Evolutionary conservation across 2,329 filamentous ascomycete genomes (phyloP), one percentile per base, ranked within the genome.

Genomic region (Chaetomiaceae sp.): DNA sequence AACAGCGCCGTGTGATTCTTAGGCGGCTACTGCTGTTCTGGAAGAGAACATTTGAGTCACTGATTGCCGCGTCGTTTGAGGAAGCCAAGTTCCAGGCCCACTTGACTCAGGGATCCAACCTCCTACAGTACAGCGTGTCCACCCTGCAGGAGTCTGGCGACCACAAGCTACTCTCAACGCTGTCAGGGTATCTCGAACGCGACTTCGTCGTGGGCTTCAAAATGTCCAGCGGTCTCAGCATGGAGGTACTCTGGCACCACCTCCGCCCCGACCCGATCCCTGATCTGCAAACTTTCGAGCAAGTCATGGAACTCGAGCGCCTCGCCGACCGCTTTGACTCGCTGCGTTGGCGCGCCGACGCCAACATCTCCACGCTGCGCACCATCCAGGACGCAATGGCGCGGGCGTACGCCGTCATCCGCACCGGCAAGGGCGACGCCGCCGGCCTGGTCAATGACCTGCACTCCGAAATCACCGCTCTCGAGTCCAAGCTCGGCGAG

Each of bases 181-280:
- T 78, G 29, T 55, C 70, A 1, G 58, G 64, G 0, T 69, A 65
- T 6, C 58, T 83, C 2, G 65, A 74, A 35, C 68, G 68, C 32
- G 73, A 74, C 40, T 91, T 95, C 59, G 74, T 78, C 19, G 74
- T 79, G 14, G 81, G 79, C 2, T 90, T 89, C 68, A 80, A 81
- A 45, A 68, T 94, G 12, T 81, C 73, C 0, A 89, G 84, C 2
- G 89, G 88, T 0, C 69, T 89, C 11, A 83, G 80, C 54, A 93
- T 94, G 86, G 86, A 93, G 60, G 63, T 69, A 8, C 72, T 95
- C 5, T 95, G 90, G 91, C 76, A 78, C 34, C 59, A 71, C 1
- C 78, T 94, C 58, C 78, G 85, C 43, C 87, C 89, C 0, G 63
- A 69, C 10, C 73, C 79, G 4, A 70, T 82, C 18, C 65, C 71